Conservation (phyloP, 495 filamentous ascomycete species). For the Glonium stellatum region DNA sequence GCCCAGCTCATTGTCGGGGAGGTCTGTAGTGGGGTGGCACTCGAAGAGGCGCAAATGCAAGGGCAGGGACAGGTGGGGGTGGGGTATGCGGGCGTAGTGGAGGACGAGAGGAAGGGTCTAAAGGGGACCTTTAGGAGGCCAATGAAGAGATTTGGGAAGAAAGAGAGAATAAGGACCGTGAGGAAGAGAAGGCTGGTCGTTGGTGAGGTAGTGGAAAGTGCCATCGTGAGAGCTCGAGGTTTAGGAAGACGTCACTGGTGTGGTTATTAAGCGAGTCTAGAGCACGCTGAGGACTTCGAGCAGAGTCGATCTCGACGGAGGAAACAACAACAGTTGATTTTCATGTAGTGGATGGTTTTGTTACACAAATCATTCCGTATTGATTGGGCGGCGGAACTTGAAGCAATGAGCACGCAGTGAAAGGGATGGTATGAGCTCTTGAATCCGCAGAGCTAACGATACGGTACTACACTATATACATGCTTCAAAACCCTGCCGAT, state of each 20-base stretch:
- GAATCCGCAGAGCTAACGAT: not conserved
- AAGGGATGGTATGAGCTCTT: not conserved
- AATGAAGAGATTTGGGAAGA: conserved; percentile 53
- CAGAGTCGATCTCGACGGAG: not conserved
- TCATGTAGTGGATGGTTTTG: not conserved
- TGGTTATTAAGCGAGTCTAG: conserved; percentile 20
- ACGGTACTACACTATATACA: conserved; percentile 7
- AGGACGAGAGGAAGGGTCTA: conserved; percentile 15
- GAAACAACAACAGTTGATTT: not conserved
- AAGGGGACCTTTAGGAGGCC: conserved; percentile 41
- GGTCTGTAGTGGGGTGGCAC: conserved; percentile 7
- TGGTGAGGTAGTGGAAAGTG: conserved; percentile 27
- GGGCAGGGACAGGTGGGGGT: conserved; percentile 24
- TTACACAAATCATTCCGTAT: not conserved
- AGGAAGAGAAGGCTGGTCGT: conserved; percentile 43
- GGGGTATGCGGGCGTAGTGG: conserved; percentile 6
- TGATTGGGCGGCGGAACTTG: not conserved
- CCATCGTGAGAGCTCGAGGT: conserved; percentile 18
- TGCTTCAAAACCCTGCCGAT: not conserved
- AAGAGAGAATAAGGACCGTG: conserved; percentile 43
- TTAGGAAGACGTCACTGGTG: conserved; percentile 22
- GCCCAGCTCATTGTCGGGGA: conserved; percentile 58
- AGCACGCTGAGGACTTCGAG: conserved; percentile 5
- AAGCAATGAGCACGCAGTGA: not conserved
- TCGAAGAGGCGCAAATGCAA: conserved; percentile 8